These are phyloP conservation scores for Neofusicoccum laricinum DNA, from an alignment of 2,329 filamentous ascomycete genomes.

Conservation along the genomic window DNA sequence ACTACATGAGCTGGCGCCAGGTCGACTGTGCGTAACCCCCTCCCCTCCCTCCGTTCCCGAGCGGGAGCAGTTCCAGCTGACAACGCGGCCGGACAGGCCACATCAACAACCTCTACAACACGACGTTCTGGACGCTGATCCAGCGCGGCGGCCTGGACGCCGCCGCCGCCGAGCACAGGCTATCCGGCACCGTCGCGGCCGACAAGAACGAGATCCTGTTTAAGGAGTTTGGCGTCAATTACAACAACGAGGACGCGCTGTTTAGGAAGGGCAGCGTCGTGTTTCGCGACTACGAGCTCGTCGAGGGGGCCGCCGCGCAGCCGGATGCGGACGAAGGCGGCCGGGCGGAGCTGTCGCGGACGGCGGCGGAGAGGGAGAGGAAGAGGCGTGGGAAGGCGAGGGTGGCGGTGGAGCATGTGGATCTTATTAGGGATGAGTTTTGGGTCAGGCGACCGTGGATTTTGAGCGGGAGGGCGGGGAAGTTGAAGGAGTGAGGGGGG, in stretches of 20 bases:
- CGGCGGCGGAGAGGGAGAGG: constrained; percentile 77
- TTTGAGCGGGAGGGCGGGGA: constrained; percentile 35
- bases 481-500: constrained; percentile 3
- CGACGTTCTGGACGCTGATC: constrained; percentile 89
- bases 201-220: constrained; percentile 98
- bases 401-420: constrained; percentile 79
- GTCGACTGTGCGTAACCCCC: constrained; percentile 71
- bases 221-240: constrained; percentile 85
- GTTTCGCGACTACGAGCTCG: constrained; percentile 57
- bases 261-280: constrained; percentile 91
- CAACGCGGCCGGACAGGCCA: constrained; percentile 63
- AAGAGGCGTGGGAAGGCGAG: constrained; percentile 78
- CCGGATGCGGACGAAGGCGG: not conserved
- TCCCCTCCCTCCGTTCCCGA: not conserved
- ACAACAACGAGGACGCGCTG: constrained; percentile 93
- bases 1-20: constrained; percentile 97
- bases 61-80: no score
- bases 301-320: constrained; percentile 43
- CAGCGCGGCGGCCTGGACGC: constrained; percentile 71
- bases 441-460: constrained; percentile 85
- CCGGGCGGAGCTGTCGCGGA: constrained; percentile 58
- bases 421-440: constrained; percentile 94
- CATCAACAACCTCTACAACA: constrained; percentile 98
- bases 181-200: constrained; percentile 76
- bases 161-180: constrained; percentile 74